These are phyloP conservation scores for Pistacia vera DNA, from an alignment of 345 rosid species.

Conservation along the genomic window DNA sequence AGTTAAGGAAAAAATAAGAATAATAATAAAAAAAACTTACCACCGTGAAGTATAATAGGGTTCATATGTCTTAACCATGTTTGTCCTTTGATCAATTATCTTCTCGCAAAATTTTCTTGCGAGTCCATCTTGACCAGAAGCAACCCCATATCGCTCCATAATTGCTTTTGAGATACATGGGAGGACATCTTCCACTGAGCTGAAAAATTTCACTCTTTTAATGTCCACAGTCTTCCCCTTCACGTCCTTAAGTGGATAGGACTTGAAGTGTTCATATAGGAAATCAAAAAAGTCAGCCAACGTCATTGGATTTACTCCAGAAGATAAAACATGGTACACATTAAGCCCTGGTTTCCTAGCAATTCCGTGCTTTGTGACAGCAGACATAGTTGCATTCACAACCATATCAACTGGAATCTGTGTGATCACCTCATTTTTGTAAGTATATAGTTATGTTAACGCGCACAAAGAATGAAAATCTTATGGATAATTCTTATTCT, in stretches of 20 bases:
- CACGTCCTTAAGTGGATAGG: conserved; percentile 10
- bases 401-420: conserved; percentile 41
- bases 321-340: conserved; percentile 31
- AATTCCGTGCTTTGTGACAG: conserved; percentile 36
- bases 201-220: conserved; percentile 14
- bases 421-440: neutral
- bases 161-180: conserved; percentile 12
- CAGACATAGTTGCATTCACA: conserved; percentile 28
- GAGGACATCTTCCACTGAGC: conserved; percentile 16
- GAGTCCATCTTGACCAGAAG: neutral
- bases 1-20: too few relatives aligned
- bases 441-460: too few relatives aligned
- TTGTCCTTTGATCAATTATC: neutral
- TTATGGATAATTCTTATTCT: too few relatives aligned
- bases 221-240: conserved; percentile 17
- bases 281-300: neutral
- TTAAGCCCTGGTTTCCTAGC: neutral
- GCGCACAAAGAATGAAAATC: too few relatives aligned
- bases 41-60: conserved; percentile 20
- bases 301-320: conserved; percentile 24
- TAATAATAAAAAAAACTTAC: conserved; percentile 6
- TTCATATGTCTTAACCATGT: conserved; percentile 15
- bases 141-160: neutral
- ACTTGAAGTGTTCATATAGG: conserved; percentile 22
- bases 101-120: conserved; percentile 12